phyloP scores from a whole-genome alignment of 2,329 filamentous ascomycete genomes.

The Microcyclosporella mali region DNA sequence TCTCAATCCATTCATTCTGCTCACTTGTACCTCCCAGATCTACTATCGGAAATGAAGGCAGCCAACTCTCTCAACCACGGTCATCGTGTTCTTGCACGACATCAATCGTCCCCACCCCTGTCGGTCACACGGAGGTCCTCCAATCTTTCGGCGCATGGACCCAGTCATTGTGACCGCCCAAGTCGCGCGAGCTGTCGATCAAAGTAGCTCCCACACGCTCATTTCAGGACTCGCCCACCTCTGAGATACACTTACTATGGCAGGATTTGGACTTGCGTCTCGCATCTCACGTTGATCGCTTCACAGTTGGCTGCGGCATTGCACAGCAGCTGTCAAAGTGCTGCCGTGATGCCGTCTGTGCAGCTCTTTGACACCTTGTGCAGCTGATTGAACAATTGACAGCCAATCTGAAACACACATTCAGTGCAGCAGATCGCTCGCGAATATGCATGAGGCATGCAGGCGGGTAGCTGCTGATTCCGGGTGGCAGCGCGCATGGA shows the following conservation, averaged over 20 bases:
- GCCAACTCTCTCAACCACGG: neutral
- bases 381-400: constrained; percentile 19
- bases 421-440: constrained; percentile 17
- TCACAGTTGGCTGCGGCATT: constrained; percentile 16
- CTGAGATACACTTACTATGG: too few species aligned
- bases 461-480: constrained; percentile 8
- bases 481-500: constrained; percentile 8
- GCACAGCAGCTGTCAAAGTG: constrained; percentile 17
- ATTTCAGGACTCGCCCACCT: too few species aligned
- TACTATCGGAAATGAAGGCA: constrained; percentile 40
- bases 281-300: constrained; percentile 21
- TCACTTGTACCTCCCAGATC: constrained; percentile 33
- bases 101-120: neutral
- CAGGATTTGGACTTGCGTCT: constrained; percentile 8
- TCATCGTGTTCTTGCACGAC: neutral
- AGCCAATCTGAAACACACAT: constrained; percentile 20
- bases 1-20: constrained; percentile 7
- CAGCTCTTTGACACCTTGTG: constrained; percentile 9
- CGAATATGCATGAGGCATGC: constrained; percentile 10
- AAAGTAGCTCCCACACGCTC: too few species aligned
- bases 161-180: too few species aligned
- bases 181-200: too few species aligned
- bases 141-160: too few species aligned
- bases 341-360: constrained; percentile 17
- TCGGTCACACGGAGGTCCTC: neutral